Conservation (phyloP, 257 asterid genomes). For the Primulina eburnea region DNA sequence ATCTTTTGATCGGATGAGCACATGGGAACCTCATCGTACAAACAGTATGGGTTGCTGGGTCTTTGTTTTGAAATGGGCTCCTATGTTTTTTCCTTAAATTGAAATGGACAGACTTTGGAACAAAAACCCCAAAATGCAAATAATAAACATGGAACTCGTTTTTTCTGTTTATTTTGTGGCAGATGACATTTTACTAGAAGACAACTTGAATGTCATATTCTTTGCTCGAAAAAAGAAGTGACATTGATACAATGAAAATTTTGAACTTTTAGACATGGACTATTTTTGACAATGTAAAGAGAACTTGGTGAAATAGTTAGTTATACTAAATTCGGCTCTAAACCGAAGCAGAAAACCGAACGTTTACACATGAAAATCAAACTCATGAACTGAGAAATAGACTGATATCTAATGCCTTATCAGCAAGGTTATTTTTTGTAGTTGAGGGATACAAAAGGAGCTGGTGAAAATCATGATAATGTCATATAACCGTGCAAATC, state of each 20-base stretch:
- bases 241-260: neutral
- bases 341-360: constrained; percentile 35
- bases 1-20: neutral
- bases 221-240: too few relatives aligned
- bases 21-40: neutral
- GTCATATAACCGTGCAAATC: constrained; percentile 44
- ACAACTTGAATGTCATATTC: neutral
- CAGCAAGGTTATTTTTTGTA: neutral
- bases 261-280: neutral
- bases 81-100: neutral
- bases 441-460: constrained; percentile 28
- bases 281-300: neutral
- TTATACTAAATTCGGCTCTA: constrained; percentile 28
- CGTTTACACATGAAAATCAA: constrained; percentile 30
- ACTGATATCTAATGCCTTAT: constrained; percentile 23
- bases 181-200: too few relatives aligned
- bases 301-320: constrained; percentile 8
- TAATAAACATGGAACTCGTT: neutral
- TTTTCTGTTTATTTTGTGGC: too few relatives aligned
- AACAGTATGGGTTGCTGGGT: too few relatives aligned
- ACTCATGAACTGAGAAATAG: constrained; percentile 33
- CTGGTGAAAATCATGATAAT: constrained; percentile 45
- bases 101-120: neutral
- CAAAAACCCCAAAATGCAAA: neutral
- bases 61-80: neutral